phyloP scores from a whole-genome alignment of 73 alveolate species.

The Stentor roeselii region DNA sequence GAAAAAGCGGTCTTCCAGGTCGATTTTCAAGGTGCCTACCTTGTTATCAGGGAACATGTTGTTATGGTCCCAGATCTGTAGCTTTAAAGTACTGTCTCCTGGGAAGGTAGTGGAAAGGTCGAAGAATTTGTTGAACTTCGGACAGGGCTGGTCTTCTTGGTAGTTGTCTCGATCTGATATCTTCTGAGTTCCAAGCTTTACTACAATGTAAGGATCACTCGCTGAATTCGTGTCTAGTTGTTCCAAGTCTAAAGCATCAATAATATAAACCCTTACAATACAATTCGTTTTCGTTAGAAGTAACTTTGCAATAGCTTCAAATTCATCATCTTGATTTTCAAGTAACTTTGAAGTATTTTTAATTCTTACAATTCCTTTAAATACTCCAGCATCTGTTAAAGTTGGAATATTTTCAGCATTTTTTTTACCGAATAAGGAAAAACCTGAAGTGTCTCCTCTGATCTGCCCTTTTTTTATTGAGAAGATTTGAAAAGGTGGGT shows the following conservation, averaged over 20 bases:
- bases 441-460: conserved; percentile 48
- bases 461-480: conserved; percentile 53
- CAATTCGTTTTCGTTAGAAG: conserved; percentile 56
- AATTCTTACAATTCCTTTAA: conserved; percentile 29
- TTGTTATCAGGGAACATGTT: conserved; percentile 90
- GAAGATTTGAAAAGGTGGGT: conserved; percentile 40
- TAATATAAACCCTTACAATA: conserved; percentile 79
- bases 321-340: conserved; percentile 29
- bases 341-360: neutral
- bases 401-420: conserved; percentile 12
- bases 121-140: conserved; percentile 76
- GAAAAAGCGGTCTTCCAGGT: conserved; percentile 92
- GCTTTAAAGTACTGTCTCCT: conserved; percentile 81
- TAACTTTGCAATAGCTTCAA: conserved; percentile 35
- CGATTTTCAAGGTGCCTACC: conserved; percentile 88
- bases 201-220: conserved; percentile 92
- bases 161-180: conserved; percentile 46
- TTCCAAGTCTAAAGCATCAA: conserved; percentile 78
- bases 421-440: conserved; percentile 1
- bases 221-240: conserved; percentile 84
- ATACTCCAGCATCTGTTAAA: conserved; percentile 28
- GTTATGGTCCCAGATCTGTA: conserved; percentile 94
- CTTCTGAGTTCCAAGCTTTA: conserved; percentile 69
- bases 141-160: conserved; percentile 65
- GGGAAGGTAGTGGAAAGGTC: conserved; percentile 91